Conservation (phyloP, 805 yeast genomes). For the Starmerella etchellsii region DNA sequence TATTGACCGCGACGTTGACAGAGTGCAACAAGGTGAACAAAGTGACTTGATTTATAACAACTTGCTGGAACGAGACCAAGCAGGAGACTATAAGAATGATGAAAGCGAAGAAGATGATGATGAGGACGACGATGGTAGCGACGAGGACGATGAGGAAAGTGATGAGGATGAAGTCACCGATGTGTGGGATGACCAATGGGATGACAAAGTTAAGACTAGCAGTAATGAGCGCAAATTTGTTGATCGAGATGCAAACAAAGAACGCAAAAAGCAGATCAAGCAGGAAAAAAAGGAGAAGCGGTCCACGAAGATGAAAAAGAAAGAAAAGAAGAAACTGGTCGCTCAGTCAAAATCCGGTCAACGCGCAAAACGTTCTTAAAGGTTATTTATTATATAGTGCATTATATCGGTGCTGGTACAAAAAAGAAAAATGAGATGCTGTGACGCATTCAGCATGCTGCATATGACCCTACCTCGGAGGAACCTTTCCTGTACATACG, state of each 20-base stretch:
- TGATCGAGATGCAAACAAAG: constrained; percentile 65
- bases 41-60: constrained; percentile 48
- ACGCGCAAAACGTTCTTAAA: neutral
- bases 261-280: constrained; percentile 62
- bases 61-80: constrained; percentile 27
- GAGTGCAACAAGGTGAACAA: constrained; percentile 20
- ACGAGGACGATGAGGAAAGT: constrained; percentile 18
- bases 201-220: constrained; percentile 24
- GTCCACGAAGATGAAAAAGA: constrained; percentile 70
- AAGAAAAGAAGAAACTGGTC: constrained; percentile 62
- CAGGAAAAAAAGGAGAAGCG: constrained; percentile 69
- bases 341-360: constrained; percentile 34
- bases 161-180: constrained; percentile 30
- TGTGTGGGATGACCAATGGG: constrained; percentile 32
- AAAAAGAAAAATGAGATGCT: too few species aligned
- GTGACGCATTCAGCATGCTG: too few species aligned
- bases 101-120: constrained; percentile 15
- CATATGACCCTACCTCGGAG: too few species aligned
- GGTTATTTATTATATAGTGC: neutral
- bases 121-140: constrained; percentile 23
- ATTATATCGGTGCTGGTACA: too few species aligned
- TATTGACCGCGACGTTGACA: constrained; percentile 61
- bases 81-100: constrained; percentile 27
- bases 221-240: constrained; percentile 63
- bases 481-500: too few species aligned